phyloP scores from a whole-genome alignment of 176 grass and related monocot genomes.

The Alopecurus myosuroides region DNA sequence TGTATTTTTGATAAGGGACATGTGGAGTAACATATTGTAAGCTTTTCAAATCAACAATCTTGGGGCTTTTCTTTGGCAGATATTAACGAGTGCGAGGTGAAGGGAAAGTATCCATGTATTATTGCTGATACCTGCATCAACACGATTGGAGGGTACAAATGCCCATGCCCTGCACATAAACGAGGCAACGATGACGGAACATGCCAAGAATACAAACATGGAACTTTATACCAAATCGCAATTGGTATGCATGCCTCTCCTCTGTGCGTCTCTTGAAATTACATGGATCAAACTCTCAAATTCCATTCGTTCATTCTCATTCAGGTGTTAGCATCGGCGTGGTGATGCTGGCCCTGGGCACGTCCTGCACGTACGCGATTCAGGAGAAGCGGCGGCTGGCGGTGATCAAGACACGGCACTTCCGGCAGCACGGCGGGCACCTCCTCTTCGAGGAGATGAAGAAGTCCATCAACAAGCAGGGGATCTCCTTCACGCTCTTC shows the following conservation, averaged over 20 bases:
- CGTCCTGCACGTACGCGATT: slow-evolving; percentile 20
- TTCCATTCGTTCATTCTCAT: neutral
- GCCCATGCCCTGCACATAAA: slow-evolving; percentile 23
- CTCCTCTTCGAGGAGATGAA: slow-evolving; percentile 35
- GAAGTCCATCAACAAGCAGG: slow-evolving; percentile 9
- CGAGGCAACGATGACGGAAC: neutral
- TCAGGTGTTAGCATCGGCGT: slow-evolving; percentile 30
- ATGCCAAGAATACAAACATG: neutral
- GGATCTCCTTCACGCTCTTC: slow-evolving; percentile 42
- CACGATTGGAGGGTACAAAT: slow-evolving; percentile 3
- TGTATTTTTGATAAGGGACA: too few species aligned
- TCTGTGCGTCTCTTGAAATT: neutral
- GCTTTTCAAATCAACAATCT: neutral
- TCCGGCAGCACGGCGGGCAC: slow-evolving; percentile 52
- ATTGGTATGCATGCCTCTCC: neutral
- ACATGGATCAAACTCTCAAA: neutral
- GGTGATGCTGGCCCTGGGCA: neutral
- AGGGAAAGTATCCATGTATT: neutral
- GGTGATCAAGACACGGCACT: slow-evolving; percentile 21
- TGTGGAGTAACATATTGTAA: too few species aligned
- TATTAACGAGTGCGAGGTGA: slow-evolving; percentile 38
- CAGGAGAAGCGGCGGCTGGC: slow-evolving; percentile 35
- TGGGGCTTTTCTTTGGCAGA: slow-evolving; percentile 3
- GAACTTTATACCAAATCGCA: neutral
- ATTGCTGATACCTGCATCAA: slow-evolving; percentile 16